These are phyloP conservation scores for Aspergillus indologenus DNA, from an alignment of 495 filamentous ascomycete genomes.

Conservation along the genomic window DNA sequence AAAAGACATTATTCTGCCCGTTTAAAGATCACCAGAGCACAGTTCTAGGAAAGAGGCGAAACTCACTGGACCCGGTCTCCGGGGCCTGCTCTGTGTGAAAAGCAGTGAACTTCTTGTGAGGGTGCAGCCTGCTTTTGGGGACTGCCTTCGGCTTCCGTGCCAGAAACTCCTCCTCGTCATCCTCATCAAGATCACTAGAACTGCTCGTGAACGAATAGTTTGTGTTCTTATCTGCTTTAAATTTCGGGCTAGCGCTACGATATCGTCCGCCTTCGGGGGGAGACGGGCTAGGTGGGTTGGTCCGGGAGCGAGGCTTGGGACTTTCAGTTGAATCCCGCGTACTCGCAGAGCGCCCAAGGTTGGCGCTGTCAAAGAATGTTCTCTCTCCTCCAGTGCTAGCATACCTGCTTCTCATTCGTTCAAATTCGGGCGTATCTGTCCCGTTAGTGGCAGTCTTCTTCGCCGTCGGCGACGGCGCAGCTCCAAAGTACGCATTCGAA, in stretches of 20 bases:
- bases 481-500: slow-evolving; percentile 34
- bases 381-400: slow-evolving; percentile 66
- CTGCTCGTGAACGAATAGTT: slow-evolving; percentile 34
- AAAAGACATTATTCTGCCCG: not conserved
- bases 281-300: slow-evolving; percentile 34
- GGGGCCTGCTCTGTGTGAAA: slow-evolving; percentile 25
- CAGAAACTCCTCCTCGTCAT: slow-evolving; percentile 21
- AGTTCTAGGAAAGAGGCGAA: not conserved
- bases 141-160: slow-evolving; percentile 40
- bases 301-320: slow-evolving; percentile 28
- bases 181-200: slow-evolving; percentile 37
- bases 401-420: slow-evolving; percentile 67
- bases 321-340: slow-evolving; percentile 43
- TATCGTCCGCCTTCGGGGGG: slow-evolving; percentile 29
- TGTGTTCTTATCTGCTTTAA: slow-evolving; percentile 21
- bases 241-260: slow-evolving; percentile 41
- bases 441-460: slow-evolving; percentile 31
- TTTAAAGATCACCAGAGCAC: not conserved
- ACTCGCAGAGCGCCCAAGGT: slow-evolving; percentile 44
- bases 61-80: slow-evolving; percentile 35
- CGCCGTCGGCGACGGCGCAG: slow-evolving; percentile 40
- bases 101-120: slow-evolving; percentile 35
- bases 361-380: slow-evolving; percentile 50
- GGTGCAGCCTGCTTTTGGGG: slow-evolving; percentile 41
- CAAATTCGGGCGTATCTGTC: slow-evolving; percentile 33